phyloP scores from a whole-genome alignment of 768 basidiomycete species.

The Lactarius akahatsu region DNA sequence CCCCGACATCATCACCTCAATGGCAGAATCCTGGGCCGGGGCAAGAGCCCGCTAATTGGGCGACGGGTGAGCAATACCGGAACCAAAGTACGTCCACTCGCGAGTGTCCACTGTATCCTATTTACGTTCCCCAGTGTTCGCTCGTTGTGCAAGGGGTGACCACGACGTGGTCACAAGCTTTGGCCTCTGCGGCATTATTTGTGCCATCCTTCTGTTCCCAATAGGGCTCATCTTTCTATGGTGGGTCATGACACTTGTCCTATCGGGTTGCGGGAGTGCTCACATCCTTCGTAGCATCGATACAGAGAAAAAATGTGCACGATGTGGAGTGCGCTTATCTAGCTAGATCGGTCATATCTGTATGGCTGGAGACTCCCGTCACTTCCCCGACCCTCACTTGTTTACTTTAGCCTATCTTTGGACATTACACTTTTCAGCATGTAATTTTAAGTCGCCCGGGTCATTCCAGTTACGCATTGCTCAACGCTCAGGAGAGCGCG shows the following conservation, averaged over 20 bases:
- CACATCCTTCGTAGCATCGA: conserved; percentile 27
- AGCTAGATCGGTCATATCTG: not conserved
- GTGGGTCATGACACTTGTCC: conserved; percentile 23
- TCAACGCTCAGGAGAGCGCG: not conserved
- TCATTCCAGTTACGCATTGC: not conserved
- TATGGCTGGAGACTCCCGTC: not conserved
- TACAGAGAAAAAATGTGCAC: conserved; percentile 33
- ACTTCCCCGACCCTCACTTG: not conserved
- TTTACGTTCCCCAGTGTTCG: conserved; percentile 26
- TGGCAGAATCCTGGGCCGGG: conserved; percentile 13
- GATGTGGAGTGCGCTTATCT: conserved; percentile 32
- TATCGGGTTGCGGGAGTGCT: not conserved
- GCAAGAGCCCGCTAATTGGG: conserved; percentile 18
- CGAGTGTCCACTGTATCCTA: not conserved
- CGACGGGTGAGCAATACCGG: conserved; percentile 26
- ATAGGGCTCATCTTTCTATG: conserved; percentile 34
- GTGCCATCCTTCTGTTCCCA: conserved; percentile 34
- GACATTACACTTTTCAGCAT: conserved; percentile 2
- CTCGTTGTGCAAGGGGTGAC: conserved; percentile 35
- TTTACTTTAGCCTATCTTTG: not conserved
- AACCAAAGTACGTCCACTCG: conserved; percentile 24
- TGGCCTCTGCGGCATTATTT: conserved; percentile 36
- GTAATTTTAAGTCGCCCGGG: conserved; percentile 8
- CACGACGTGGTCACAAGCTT: conserved; percentile 34
- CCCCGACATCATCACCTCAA: conserved; percentile 2